Base-by-base conservation (phyloP, 1,284 basidiomycete species). In the Ceratobasidium sp. region DNA sequence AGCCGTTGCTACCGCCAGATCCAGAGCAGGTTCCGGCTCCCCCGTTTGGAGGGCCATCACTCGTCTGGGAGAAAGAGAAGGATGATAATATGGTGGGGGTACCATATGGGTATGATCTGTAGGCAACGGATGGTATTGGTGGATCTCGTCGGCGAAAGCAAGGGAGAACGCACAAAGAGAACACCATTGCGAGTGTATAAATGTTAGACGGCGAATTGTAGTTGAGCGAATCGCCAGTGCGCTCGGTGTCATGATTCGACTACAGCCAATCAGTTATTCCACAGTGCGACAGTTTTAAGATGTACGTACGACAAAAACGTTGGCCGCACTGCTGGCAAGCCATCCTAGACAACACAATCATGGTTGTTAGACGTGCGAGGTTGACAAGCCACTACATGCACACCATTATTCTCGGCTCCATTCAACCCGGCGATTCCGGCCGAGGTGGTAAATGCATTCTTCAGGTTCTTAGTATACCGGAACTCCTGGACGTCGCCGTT, bases 201-300 rank as follows among this genome's bases (percentile, higher is more conserved):
- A 88, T 88, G 82, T 92, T 92, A 27, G 87, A 89, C 0, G 90
- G 86, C 0, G 91, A 92, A 77, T 89, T 88, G 78, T 86, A 85
- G 80, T 88, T 91, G 18, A 92, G 85, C 0, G 91, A 90, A 50
- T 79, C 80, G 2, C 88, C 89, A 79, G 91, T 91, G 52, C 91
- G 84, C 82, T 92, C 92, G 0, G 91, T 92, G 80, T 93, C 92
- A 79, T 92, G 91, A 81, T 93, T 91, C 0, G 88, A 86, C 77
- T 78, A 38, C 4, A 65, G 23, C 30, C 12, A 73, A 59, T n/a
- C 30, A 6, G 8, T 50, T 18, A 50, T 14, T 50, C 48, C n/a
- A 18, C 16, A 5, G n/a, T 4, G 20, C 16, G 20, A 16, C 18
- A 18, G 48, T 50, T 16, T 50, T 48, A 18, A 18, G 5, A 50